Evolutionary conservation across 139 green algal genomes (phyloP).

Genomic region (Haematococcus lacustris): DNA sequence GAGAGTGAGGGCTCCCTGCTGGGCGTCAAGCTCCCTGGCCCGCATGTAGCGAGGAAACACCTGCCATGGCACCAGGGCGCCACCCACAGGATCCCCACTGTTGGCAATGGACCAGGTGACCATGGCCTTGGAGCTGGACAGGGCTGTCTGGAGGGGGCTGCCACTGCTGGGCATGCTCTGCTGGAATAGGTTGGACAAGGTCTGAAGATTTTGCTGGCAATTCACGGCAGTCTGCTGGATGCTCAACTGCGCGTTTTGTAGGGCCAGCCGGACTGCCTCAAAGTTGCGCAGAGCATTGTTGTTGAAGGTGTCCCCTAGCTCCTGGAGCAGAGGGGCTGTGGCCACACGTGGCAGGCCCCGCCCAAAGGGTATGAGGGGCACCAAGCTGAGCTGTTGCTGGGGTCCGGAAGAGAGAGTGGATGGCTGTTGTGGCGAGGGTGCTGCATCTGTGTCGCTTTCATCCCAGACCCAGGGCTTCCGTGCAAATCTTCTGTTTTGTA

Average conservation of each 20-base stretch:
- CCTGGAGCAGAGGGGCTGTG: constrained; percentile 20
- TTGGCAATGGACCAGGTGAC: constrained; percentile 10
- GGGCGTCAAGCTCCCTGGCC: constrained; percentile 16
- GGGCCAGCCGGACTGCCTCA: constrained; percentile 31
- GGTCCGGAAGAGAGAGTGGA: background rate
- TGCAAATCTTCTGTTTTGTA: constrained; percentile 8
- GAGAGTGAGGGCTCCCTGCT: background rate
- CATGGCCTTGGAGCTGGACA: constrained; percentile 4
- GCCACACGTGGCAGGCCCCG: constrained; percentile 10
- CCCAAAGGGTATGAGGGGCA: background rate
- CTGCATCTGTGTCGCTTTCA: background rate
- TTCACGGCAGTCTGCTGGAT: constrained; percentile 52
- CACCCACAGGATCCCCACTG: constrained; percentile 6
- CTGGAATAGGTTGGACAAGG: constrained; percentile 33
- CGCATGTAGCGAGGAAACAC: constrained; percentile 34
- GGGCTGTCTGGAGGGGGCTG: constrained; percentile 1
- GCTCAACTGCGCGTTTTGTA: constrained; percentile 42
- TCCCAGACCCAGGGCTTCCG: constrained; percentile 1
- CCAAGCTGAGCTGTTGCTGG: background rate
- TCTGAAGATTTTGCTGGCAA: constrained; percentile 55
- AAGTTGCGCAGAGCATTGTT: constrained; percentile 24
- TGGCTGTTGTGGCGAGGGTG: background rate
- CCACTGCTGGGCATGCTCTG: background rate
- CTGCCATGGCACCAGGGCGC: constrained; percentile 25
- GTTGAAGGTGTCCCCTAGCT: constrained; percentile 16